Conservation (phyloP, 768 basidiomycete genomes). For the Mycena capillaripes region DNA sequence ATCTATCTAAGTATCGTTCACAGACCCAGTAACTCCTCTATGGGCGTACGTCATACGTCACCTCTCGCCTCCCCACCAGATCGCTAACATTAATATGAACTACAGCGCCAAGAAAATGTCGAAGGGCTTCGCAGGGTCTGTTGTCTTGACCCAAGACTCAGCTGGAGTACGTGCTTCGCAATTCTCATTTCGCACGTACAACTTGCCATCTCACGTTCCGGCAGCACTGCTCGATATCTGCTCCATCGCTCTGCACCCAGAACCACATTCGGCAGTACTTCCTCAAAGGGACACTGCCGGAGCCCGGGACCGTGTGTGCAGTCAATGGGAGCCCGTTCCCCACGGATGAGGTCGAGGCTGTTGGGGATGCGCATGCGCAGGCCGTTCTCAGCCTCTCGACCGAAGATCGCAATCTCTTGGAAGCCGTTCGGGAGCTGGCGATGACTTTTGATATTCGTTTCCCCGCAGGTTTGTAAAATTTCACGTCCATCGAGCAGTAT, state of each 20-base stretch:
- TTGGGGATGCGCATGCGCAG: neutral
- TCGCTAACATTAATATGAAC: neutral
- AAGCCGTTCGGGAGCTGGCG: neutral
- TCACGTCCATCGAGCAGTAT: too few species aligned
- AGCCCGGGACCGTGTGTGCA: conserved; percentile 35
- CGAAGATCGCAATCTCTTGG: conserved; percentile 2
- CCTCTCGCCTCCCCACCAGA: too few species aligned
- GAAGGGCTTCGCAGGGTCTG: conserved; percentile 34
- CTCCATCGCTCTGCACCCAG: conserved; percentile 35
- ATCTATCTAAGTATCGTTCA: neutral
- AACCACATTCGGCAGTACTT: conserved; percentile 35
- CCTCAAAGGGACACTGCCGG: conserved; percentile 36
- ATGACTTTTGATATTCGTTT: neutral
- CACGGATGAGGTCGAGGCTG: neutral
- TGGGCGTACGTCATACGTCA: conserved; percentile 24
- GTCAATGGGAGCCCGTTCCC: conserved; percentile 21
- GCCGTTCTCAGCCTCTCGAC: neutral
- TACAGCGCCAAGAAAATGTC: conserved; percentile 9
- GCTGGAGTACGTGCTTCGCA: conserved; percentile 26
- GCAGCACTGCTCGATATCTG: conserved; percentile 37
- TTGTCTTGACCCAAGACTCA: conserved; percentile 40
- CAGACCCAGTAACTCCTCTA: conserved; percentile 39
- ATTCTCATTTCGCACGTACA: neutral
- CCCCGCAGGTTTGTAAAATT: neutral
- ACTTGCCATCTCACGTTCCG: neutral